Percentiles rank a stretch among this genome's conserved stretches.
phyloP scores from a whole-genome alignment of 1,139 yeast species.

The Candida sanyaensis region DNA sequence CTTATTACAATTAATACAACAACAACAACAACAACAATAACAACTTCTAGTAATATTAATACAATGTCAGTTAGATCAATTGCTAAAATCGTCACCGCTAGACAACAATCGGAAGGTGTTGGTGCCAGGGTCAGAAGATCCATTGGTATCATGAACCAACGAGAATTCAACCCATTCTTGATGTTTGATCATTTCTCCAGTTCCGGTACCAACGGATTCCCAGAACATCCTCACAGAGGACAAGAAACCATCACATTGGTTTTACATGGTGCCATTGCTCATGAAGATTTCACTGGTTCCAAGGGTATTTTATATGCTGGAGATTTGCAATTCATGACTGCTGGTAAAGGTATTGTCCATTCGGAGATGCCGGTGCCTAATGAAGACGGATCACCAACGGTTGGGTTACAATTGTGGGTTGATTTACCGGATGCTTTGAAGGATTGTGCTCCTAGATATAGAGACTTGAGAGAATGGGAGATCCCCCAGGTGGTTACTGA shows the following conservation, averaged over 20 bases:
- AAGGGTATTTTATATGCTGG: constrained; percentile 80
- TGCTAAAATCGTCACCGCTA: constrained; percentile 59
- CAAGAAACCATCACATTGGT: constrained; percentile 85
- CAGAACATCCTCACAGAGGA: constrained; percentile 92
- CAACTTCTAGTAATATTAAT: too few relatives aligned
- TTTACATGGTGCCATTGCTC: constrained; percentile 76
- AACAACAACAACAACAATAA: not conserved
- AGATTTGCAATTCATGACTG: constrained; percentile 93
- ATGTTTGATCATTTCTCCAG: constrained; percentile 78
- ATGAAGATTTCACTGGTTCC: constrained; percentile 89
- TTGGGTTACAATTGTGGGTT: constrained; percentile 90
- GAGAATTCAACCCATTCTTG: constrained; percentile 81
- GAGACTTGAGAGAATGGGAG: constrained; percentile 73
- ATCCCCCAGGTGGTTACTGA: constrained; percentile 68
- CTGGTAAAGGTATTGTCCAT: constrained; percentile 87
- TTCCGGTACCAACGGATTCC: constrained; percentile 67
- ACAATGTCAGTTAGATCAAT: constrained; percentile 46
- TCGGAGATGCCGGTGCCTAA: constrained; percentile 78
- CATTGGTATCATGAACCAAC: constrained; percentile 65
- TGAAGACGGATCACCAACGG: constrained; percentile 56
- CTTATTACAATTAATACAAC: not conserved
- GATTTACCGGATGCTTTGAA: constrained; percentile 76
- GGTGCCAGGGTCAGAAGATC: constrained; percentile 89
- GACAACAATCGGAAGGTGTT: constrained; percentile 82
- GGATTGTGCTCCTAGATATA: constrained; percentile 72